These are phyloP conservation scores for Myriangium duriaei DNA, from an alignment of 2,329 filamentous ascomycete genomes.

Conservation along the genomic window DNA sequence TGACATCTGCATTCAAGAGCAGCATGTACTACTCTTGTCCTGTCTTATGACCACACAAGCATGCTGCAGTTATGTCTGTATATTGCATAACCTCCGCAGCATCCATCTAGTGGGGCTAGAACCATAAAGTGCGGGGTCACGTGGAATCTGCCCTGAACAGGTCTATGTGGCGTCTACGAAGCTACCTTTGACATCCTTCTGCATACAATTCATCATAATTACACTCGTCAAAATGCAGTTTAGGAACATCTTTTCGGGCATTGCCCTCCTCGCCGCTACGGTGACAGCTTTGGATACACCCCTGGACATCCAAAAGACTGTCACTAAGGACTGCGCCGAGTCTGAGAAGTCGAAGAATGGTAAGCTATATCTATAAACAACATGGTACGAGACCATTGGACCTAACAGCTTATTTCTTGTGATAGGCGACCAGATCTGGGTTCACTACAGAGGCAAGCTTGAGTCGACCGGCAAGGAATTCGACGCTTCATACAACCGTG, in stretches of 20 bases:
- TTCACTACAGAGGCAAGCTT: slow-evolving; percentile 83
- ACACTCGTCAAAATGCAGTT: slow-evolving; percentile 30
- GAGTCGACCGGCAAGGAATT: slow-evolving; percentile 49
- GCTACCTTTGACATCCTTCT: too few species aligned
- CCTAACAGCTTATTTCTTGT: slow-evolving; percentile 15
- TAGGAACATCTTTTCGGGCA: slow-evolving; percentile 27
- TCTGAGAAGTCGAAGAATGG: slow-evolving; percentile 51
- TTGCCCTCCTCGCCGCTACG: slow-evolving; percentile 39
- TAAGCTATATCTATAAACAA: slow-evolving; percentile 19
- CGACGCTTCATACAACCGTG: slow-evolving; percentile 57
- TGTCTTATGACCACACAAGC: too few species aligned
- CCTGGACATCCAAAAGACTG: slow-evolving; percentile 63
- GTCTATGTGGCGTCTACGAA: too few species aligned
- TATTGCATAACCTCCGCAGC: too few species aligned
- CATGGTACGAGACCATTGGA: slow-evolving; percentile 24
- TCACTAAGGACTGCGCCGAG: slow-evolving; percentile 45
- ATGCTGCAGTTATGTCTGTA: too few species aligned
- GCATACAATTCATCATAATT: too few species aligned
- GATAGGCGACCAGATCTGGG: slow-evolving; percentile 62
- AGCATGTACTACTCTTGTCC: too few species aligned
- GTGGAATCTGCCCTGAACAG: too few species aligned
- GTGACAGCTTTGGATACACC: slow-evolving; percentile 35
- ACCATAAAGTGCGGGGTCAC: too few species aligned
- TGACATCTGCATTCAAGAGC: too few species aligned
- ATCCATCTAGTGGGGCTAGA: too few species aligned